Evolutionary conservation across 83 land plant genomes (phyloP).

Genomic region (Picea mariana): DNA sequence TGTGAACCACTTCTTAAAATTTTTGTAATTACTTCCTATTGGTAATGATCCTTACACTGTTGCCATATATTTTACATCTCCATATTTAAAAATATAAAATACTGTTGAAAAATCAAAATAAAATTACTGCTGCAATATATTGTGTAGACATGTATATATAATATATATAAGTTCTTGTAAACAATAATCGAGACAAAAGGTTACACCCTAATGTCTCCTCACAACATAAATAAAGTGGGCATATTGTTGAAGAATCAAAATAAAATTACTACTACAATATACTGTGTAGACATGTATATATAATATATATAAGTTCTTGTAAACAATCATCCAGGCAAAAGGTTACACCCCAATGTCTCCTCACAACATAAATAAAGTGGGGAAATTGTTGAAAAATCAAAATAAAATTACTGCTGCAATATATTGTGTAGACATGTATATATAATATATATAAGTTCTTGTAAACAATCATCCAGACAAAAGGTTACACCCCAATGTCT

Average conservation of each 20-base stretch:
- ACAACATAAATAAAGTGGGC: background rate
- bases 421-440: no score
- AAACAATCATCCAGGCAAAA: slow-evolving; percentile 12
- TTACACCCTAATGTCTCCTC: background rate
- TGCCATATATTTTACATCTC: no score
- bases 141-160: no score
- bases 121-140: no score
- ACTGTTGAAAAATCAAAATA: no score
- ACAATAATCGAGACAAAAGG: slow-evolving; percentile 1
- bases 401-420: no score
- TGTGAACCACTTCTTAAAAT: no score
- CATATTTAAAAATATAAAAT: no score
- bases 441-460: background rate
- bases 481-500: background rate
- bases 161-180: slow-evolving; percentile 16
- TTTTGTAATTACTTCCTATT: no score
- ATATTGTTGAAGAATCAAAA: background rate
- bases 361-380: background rate
- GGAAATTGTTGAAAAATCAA: background rate
- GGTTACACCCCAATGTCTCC: background rate
- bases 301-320: slow-evolving; percentile 8
- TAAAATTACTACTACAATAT: no score
- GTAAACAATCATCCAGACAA: slow-evolving; percentile 19
- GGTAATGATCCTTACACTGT: no score
- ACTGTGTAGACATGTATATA: no score